phyloP scores from a whole-genome alignment of 2,329 filamentous ascomycete species.

The Clonostachys rhizophaga region DNA sequence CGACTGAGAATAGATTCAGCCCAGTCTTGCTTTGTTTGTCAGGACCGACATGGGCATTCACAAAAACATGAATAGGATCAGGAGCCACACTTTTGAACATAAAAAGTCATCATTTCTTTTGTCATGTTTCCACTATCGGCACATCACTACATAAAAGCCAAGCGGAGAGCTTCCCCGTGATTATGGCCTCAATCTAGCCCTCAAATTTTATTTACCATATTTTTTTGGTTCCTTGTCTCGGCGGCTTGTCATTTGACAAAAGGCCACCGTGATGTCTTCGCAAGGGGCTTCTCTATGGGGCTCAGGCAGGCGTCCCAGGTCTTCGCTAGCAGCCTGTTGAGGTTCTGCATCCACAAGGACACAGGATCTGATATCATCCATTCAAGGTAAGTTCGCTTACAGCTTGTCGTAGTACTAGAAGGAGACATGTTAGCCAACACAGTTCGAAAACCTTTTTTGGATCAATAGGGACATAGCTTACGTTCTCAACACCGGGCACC shows the following conservation, averaged over 20 bases:
- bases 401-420: conserved; percentile 96
- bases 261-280: conserved; percentile 8
- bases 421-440: conserved; percentile 11
- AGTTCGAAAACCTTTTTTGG: neutral
- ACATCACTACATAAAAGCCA: conserved; percentile 36
- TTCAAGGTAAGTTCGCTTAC: conserved; percentile 49
- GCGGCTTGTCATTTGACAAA: conserved; percentile 17
- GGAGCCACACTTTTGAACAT: neutral
- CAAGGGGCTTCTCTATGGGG: conserved; percentile 15
- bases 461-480: conserved; percentile 49
- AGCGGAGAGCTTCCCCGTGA: conserved; percentile 26
- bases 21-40: no score
- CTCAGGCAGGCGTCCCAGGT: conserved; percentile 18
- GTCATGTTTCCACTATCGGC: conserved; percentile 29
- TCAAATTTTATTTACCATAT: conserved; percentile 16
- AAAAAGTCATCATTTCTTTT: conserved; percentile 9
- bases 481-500: conserved; percentile 90
- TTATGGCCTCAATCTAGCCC: conserved; percentile 28
- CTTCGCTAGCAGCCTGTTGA: conserved; percentile 30
- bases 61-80: no score
- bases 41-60: no score
- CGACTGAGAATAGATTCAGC: no score
- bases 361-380: conserved; percentile 39
- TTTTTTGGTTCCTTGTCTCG: conserved; percentile 22
- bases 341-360: conserved; percentile 33